Conservation (phyloP, 2,329 filamentous ascomycete genomes). For the Pseudogymnoascus pannorum region DNA sequence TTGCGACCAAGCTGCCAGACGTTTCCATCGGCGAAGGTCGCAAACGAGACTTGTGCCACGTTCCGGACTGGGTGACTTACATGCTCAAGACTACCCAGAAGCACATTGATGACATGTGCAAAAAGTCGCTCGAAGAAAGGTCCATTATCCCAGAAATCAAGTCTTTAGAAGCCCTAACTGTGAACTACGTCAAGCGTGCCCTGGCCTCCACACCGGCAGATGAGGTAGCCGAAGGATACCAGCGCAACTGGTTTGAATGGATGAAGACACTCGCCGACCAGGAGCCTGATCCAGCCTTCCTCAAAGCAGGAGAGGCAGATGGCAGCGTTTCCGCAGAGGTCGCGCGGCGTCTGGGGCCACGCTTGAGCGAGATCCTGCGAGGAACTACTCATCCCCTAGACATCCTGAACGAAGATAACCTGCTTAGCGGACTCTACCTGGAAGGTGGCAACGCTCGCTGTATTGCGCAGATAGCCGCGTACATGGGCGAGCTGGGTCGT, state of each 20-base stretch:
- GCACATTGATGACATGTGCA: neutral
- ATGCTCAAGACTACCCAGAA: neutral
- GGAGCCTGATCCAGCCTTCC: neutral
- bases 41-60: neutral
- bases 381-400: neutral
- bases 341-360: neutral
- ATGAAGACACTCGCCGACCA: neutral
- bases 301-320: neutral
- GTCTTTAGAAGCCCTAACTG: neutral
- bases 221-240: neutral
- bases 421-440: neutral
- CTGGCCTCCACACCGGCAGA: neutral
- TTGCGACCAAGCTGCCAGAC: neutral
- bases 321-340: neutral
- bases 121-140: neutral
- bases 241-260: neutral
- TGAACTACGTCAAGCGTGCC: neutral
- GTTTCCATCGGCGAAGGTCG: neutral
- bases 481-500: conserved; percentile 12
- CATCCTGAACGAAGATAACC: neutral
- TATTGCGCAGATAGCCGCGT: neutral
- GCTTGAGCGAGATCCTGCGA: neutral
- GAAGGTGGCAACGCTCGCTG: neutral
- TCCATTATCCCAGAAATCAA: neutral
- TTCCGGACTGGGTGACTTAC: neutral